Evolutionary conservation across 768 basidiomycete species (phyloP).

Genomic region (Xanthoconium stramineum): DNA sequence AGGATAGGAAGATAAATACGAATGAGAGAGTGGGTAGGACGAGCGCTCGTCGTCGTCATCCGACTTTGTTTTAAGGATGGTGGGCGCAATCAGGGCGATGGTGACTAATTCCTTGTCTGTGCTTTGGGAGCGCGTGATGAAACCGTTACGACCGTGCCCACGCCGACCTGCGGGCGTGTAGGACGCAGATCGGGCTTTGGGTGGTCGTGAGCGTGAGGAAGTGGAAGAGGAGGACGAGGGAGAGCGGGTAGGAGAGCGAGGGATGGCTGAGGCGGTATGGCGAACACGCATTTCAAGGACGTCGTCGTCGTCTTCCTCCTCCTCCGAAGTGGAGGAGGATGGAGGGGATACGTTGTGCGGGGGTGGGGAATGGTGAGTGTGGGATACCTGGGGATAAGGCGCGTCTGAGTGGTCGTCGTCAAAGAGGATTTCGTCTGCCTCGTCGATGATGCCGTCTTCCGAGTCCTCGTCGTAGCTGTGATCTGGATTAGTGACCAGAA

Average conservation of each 20-base stretch:
- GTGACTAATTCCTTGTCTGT: slow-evolving; percentile 56
- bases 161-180: slow-evolving; percentile 8
- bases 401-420: slow-evolving; percentile 20
- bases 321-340: slow-evolving; percentile 36
- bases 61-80: slow-evolving; percentile 78
- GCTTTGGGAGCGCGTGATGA: slow-evolving; percentile 36
- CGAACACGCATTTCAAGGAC: slow-evolving; percentile 62
- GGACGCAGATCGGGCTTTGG: slow-evolving; percentile 32
- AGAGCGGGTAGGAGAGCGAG: slow-evolving; percentile 41
- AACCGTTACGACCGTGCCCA: slow-evolving; percentile 39
- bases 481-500: background rate
- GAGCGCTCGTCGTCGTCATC: slow-evolving; percentile 42
- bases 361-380: slow-evolving; percentile 22
- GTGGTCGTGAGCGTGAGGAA: slow-evolving; percentile 25
- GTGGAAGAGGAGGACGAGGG: slow-evolving; percentile 25
- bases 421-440: slow-evolving; percentile 39
- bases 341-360: slow-evolving; percentile 23
- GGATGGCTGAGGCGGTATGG: slow-evolving; percentile 19
- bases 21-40: slow-evolving; percentile 10
- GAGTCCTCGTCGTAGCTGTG: slow-evolving; percentile 68
- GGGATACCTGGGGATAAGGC: slow-evolving; percentile 18
- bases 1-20: slow-evolving; percentile 10
- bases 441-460: slow-evolving; percentile 52
- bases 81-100: slow-evolving; percentile 73
- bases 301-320: slow-evolving; percentile 47